These are phyloP conservation scores for Puccinia triticina DNA, from an alignment of 1,284 basidiomycete genomes.

Conservation along the genomic window DNA sequence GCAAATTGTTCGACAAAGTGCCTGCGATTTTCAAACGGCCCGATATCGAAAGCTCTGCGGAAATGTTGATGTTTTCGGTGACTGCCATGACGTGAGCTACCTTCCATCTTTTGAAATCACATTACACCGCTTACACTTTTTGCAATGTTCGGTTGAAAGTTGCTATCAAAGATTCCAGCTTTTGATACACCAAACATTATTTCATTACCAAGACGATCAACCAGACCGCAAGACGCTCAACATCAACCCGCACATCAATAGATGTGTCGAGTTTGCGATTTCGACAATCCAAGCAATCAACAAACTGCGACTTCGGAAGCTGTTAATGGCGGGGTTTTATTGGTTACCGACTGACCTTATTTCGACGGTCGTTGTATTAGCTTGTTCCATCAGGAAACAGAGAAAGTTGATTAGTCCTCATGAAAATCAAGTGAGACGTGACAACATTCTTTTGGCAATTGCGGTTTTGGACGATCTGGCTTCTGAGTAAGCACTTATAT, in stretches of 20 bases:
- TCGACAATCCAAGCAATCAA: not conserved
- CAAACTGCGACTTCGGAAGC: constrained; percentile 30
- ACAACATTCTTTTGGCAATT: constrained; percentile 4
- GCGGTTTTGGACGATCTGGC: constrained; percentile 35
- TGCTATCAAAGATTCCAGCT: constrained; percentile 16
- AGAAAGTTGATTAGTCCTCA: not conserved
- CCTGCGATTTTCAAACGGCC: not conserved
- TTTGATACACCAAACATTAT: constrained; percentile 20
- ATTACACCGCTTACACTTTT: not conserved
- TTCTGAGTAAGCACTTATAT: constrained; percentile 9
- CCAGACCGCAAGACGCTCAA: not conserved
- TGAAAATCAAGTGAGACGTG: constrained; percentile 11
- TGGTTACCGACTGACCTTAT: constrained; percentile 5
- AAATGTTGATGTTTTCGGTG: not conserved
- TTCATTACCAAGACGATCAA: not conserved
- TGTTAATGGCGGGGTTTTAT: constrained; percentile 9
- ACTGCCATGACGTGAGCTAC: not conserved
- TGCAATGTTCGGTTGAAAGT: too few species aligned
- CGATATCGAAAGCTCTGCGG: not conserved
- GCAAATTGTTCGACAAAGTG: constrained; percentile 5
- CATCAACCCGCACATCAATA: not conserved
- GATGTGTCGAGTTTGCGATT: constrained; percentile 2
- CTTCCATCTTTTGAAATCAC: not conserved
- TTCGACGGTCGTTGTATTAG: not conserved
- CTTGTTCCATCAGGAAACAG: constrained; percentile 15